A percentile compares a stretch with the other conserved stretches of the same genome.
Evolutionary conservation across 495 filamentous ascomycete genomes (phyloP).

Genomic region (Podospora conica): DNA sequence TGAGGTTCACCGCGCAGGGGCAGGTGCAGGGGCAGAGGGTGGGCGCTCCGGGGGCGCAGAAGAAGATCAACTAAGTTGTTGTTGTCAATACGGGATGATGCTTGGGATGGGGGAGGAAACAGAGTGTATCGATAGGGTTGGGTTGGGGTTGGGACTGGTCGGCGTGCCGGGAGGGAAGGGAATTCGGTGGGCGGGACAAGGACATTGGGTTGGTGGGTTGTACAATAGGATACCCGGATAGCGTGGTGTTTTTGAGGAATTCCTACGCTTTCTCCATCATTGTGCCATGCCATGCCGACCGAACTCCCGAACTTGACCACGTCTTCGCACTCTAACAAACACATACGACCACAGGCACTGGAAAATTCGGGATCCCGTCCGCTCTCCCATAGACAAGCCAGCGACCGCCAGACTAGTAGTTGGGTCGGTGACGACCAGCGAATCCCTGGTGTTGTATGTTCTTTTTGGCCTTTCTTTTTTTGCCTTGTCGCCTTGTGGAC

Average conservation of each 20-base stretch:
- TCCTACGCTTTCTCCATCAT: no score
- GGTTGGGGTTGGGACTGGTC: not conserved
- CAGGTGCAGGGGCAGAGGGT: conserved; percentile 14
- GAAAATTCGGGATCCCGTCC: no score
- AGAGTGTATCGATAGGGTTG: not conserved
- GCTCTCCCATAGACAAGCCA: no score
- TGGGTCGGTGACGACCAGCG: no score
- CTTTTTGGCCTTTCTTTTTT: no score
- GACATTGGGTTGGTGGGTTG: not conserved
- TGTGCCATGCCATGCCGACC: no score
- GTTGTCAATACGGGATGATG: not conserved
- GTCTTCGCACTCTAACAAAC: no score
- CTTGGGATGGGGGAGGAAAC: not conserved
- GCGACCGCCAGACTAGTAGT: no score
- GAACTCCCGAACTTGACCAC: no score
- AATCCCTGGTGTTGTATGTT: no score
- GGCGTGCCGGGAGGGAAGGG: not conserved
- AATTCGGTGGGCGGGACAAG: not conserved
- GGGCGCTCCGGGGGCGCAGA: conserved; percentile 8
- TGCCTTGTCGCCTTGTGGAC: no score
- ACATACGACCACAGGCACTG: no score
- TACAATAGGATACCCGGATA: not conserved
- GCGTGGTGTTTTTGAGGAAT: not conserved
- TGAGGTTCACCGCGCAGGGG: conserved; percentile 22
- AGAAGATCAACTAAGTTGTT: conserved; percentile 20